Conservation (phyloP, 148 eudicot genomes). For the Selenicereus undatus region DNA sequence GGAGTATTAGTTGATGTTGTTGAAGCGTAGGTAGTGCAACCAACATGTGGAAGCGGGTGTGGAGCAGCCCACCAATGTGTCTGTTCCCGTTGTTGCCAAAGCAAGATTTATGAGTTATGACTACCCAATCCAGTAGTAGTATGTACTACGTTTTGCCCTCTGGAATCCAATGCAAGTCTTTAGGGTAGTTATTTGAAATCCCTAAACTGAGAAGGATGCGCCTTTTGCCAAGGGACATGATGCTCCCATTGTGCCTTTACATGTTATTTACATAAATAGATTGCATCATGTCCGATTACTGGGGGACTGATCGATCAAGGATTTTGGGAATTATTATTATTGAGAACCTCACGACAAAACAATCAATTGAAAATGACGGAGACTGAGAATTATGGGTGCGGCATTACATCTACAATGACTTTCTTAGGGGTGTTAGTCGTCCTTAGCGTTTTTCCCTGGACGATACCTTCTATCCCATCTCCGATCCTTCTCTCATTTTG, state of each 20-base stretch:
- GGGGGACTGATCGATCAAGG: neutral
- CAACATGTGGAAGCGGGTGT: no score
- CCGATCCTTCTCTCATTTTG: slow-evolving; percentile 2
- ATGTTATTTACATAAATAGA: neutral
- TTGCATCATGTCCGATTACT: neutral
- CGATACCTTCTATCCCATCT: neutral
- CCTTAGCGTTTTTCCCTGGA: slow-evolving; percentile 11
- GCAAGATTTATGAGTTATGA: no score
- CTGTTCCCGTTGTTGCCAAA: no score
- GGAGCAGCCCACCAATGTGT: no score
- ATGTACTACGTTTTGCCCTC: no score
- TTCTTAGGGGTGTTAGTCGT: neutral
- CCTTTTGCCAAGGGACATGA: neutral
- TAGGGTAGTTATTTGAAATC: no score
- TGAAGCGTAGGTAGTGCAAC: no score
- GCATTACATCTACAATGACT: neutral
- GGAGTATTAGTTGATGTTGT: no score
- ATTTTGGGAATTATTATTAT: no score
- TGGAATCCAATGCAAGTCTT: no score
- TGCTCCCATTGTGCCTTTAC: neutral
- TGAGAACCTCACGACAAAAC: neutral
- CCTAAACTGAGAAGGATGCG: neutral
- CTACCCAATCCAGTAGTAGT: no score
- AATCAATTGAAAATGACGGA: neutral
- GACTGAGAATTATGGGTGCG: neutral